Evolutionary conservation across 2,329 filamentous ascomycete species (phyloP).

Genomic region (Beauveria rudraprayagi): DNA sequence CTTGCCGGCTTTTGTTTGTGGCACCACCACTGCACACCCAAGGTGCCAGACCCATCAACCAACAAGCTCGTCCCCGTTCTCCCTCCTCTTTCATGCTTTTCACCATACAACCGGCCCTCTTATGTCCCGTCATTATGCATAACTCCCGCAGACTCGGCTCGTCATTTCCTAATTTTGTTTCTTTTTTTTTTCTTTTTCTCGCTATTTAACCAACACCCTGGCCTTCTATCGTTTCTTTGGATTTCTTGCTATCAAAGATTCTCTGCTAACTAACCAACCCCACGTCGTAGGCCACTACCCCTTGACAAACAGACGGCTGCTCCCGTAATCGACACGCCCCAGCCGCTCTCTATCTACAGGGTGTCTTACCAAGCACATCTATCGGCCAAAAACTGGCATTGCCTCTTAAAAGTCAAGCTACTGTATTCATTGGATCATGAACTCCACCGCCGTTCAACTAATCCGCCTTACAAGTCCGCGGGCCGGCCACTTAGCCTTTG

Average conservation of each 20-base stretch:
- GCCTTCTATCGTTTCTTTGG: neutral
- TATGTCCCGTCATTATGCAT: neutral
- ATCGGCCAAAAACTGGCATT: neutral
- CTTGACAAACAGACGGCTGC: neutral
- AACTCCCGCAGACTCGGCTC: neutral
- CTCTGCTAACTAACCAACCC: no score
- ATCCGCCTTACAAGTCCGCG: no score
- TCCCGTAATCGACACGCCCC: neutral
- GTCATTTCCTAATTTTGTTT: neutral
- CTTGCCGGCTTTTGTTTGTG: neutral
- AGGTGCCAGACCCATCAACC: conserved; percentile 1
- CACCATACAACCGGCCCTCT: neutral
- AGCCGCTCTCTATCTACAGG: neutral
- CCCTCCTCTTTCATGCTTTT: neutral
- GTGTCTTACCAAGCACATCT: neutral
- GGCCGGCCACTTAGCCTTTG: no score
- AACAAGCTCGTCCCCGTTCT: neutral
- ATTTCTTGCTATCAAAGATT: neutral
- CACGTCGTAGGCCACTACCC: neutral
- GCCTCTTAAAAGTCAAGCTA: no score
- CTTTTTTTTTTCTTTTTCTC: neutral
- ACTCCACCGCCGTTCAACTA: no score
- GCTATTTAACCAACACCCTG: no score
- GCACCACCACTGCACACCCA: neutral
- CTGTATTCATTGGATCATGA: no score